Conservation (phyloP, 768 basidiomycete species). For the Trametopsis cervina region DNA sequence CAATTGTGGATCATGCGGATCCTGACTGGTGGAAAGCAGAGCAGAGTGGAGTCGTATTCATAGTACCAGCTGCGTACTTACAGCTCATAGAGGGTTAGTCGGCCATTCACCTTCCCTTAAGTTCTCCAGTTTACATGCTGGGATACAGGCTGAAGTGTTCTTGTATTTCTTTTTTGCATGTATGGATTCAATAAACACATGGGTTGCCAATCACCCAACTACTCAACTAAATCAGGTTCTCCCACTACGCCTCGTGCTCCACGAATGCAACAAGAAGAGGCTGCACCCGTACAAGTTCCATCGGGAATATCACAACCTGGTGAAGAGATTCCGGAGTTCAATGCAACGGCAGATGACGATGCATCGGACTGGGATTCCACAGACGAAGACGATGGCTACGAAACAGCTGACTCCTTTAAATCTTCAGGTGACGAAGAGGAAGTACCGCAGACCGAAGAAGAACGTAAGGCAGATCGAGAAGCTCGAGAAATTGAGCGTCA, state of each 20-base stretch:
- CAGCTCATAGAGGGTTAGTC: constrained; percentile 89
- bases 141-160: constrained; percentile 77
- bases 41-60: constrained; percentile 74
- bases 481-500: constrained; percentile 70
- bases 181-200: constrained; percentile 17
- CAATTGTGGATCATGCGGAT: constrained; percentile 78
- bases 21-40: constrained; percentile 97
- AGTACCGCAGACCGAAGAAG: constrained; percentile 29
- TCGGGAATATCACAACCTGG: not conserved
- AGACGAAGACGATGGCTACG: constrained; percentile 23
- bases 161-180: constrained; percentile 43
- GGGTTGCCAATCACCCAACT: constrained; percentile 10
- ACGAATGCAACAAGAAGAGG: not conserved
- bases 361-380: constrained; percentile 20
- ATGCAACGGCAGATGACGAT: constrained; percentile 14
- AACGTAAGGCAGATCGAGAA: constrained; percentile 44
- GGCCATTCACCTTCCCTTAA: constrained; percentile 37
- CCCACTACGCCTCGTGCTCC: constrained; percentile 7
- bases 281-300: not conserved
- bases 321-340: not conserved
- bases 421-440: constrained; percentile 30
- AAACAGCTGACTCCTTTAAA: constrained; percentile 30
- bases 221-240: constrained; percentile 11
- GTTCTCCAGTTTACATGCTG: constrained; percentile 51
- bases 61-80: constrained; percentile 90